A percentile compares a stretch with the other conserved stretches of the same genome.
These are phyloP conservation scores for Trametes coccinea DNA, from an alignment of 768 basidiomycete species.

Conservation along the genomic window DNA sequence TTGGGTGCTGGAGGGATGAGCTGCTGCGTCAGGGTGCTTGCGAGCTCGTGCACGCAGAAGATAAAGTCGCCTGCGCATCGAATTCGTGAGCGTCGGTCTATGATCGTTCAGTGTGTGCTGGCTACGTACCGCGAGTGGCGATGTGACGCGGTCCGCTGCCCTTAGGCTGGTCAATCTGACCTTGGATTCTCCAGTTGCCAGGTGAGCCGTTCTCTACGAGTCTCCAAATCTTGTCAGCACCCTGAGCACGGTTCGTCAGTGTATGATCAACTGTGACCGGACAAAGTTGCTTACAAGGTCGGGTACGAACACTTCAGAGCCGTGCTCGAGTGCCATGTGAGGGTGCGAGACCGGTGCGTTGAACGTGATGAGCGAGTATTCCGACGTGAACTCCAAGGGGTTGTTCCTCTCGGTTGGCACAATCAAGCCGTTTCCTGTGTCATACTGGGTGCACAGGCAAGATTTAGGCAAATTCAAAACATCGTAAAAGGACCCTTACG, in stretches of 20 bases:
- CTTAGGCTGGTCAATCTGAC: conserved; percentile 56
- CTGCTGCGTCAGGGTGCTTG: conserved; percentile 60
- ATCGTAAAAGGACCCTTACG: conserved; percentile 35
- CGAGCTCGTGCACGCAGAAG: conserved; percentile 56
- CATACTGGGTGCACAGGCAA: conserved; percentile 41
- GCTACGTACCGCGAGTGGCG: conserved; percentile 34
- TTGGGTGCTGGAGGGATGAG: conserved; percentile 52
- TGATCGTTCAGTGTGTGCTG: neutral
- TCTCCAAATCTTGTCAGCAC: conserved; percentile 70
- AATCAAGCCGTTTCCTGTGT: conserved; percentile 53
- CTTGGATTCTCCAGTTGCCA: conserved; percentile 54
- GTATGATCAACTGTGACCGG: neutral
- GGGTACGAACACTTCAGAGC: conserved; percentile 58
- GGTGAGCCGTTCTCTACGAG: conserved; percentile 45
- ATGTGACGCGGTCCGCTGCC: conserved; percentile 68
- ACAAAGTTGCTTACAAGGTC: conserved; percentile 50
- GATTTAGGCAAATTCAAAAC: neutral
- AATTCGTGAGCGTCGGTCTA: neutral
- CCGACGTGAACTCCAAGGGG: conserved; percentile 34
- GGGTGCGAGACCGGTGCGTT: conserved; percentile 58
- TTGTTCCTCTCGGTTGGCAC: conserved; percentile 46
- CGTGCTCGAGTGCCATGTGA: conserved; percentile 62
- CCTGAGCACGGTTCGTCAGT: conserved; percentile 37
- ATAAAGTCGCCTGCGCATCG: conserved; percentile 44
- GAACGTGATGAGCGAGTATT: conserved; percentile 52